These are phyloP conservation scores for Auricularia auricula-judae DNA, from an alignment of 768 basidiomycete species.

Conservation along the genomic window DNA sequence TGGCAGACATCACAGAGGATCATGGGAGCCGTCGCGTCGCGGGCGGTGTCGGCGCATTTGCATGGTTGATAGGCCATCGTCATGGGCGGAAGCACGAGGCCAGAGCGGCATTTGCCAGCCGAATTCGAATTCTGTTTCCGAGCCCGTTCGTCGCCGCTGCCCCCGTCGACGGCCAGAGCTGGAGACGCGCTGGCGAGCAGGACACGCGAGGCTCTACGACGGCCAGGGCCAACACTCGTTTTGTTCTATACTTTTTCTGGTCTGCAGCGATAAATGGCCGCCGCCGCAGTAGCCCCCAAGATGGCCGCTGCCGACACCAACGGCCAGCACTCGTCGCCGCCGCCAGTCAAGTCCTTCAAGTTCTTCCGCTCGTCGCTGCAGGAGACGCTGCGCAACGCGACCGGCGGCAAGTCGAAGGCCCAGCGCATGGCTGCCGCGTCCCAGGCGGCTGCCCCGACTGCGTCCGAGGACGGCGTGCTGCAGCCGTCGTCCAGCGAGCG, in stretches of 20 bases:
- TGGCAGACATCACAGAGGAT: slow-evolving; percentile 60
- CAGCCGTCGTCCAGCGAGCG: slow-evolving; percentile 21
- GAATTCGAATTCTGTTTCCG: background rate
- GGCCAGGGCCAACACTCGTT: background rate
- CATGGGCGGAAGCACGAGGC: background rate
- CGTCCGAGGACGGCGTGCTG: slow-evolving; percentile 29
- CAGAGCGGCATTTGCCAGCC: background rate
- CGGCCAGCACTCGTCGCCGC: slow-evolving; percentile 22
- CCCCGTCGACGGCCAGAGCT: background rate
- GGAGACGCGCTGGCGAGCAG: background rate
- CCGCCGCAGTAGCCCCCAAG: slow-evolving; percentile 20
- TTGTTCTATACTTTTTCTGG: background rate
- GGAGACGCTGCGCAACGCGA: slow-evolving; percentile 53
- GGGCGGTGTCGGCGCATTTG: background rate
- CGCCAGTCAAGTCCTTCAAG: slow-evolving; percentile 45
- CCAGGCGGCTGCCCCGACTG: slow-evolving; percentile 34
- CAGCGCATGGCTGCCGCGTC: slow-evolving; percentile 22
- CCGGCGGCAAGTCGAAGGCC: slow-evolving; percentile 39
- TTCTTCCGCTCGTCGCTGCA: slow-evolving; percentile 58
- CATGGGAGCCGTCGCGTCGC: slow-evolving; percentile 74
- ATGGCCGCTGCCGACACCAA: slow-evolving; percentile 20
- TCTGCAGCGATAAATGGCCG: slow-evolving; percentile 25
- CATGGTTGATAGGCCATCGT: background rate
- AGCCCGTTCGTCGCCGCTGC: background rate
- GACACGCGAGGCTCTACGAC: background rate